Evolutionary conservation across 163 green algal species (phyloP).

Genomic region (Scenedesmus sp.): DNA sequence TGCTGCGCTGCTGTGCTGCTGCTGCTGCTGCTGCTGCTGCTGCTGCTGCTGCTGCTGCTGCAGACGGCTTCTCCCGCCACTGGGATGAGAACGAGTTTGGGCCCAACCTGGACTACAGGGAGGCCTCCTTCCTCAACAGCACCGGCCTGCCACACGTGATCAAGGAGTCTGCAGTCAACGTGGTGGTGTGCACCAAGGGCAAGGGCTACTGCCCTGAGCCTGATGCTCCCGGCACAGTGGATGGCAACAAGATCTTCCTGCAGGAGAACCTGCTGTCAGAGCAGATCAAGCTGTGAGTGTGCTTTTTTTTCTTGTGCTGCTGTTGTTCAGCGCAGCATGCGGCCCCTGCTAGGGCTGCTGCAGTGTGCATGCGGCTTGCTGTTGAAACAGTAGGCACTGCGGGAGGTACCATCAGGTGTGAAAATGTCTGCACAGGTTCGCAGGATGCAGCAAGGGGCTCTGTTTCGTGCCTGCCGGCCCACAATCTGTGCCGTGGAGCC

Average conservation of each 20-base stretch:
- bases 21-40: too few species aligned
- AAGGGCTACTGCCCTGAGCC: slow-evolving; percentile 39
- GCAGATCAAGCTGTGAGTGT: slow-evolving; percentile 47
- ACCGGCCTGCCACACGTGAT: slow-evolving; percentile 20
- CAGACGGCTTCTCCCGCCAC: slow-evolving; percentile 11
- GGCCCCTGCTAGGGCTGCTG: neutral
- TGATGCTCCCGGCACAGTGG: slow-evolving; percentile 46
- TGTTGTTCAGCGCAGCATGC: neutral
- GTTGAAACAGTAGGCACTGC: too few species aligned
- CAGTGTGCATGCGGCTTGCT: neutral
- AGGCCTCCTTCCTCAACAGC: slow-evolving; percentile 87
- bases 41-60: neutral
- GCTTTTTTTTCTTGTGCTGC: neutral
- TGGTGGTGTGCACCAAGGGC: slow-evolving; percentile 35
- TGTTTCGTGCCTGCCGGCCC: neutral
- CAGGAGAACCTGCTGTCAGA: slow-evolving; percentile 46
- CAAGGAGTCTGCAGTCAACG: neutral
- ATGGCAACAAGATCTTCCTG: slow-evolving; percentile 49
- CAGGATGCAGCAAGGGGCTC: neutral
- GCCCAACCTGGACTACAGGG: slow-evolving; percentile 70
- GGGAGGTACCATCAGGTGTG: neutral
- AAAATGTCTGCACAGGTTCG: too few species aligned
- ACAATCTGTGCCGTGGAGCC: neutral
- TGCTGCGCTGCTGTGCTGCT: too few species aligned
- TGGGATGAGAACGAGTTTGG: slow-evolving; percentile 54